Conservation (phyloP, 2,329 filamentous ascomycete species). For the Macroventuria anomochaeta region DNA sequence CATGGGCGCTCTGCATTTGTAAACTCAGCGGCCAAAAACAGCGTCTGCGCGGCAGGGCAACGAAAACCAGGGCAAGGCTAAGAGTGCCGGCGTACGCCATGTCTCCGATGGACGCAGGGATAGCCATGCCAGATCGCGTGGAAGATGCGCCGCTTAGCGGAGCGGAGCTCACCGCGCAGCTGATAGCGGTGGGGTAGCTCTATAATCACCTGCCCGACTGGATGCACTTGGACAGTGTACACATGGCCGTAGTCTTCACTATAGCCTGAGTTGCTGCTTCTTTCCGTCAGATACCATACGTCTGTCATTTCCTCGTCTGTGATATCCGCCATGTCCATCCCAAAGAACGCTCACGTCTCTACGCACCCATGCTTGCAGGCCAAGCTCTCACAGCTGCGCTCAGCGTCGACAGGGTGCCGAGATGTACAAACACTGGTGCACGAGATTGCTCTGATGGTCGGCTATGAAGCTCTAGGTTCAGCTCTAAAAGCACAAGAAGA, state of each 20-base stretch:
- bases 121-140: neutral
- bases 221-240: conserved; percentile 2
- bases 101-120: neutral
- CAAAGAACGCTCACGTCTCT: conserved; percentile 74
- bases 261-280: conserved; percentile 1
- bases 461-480: conserved; percentile 77
- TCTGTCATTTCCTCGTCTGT: neutral
- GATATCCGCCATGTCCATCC: conserved; percentile 47
- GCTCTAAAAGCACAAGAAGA: conserved; percentile 64
- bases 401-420: conserved; percentile 69
- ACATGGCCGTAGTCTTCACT: conserved; percentile 3
- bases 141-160: neutral
- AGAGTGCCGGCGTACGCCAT: neutral
- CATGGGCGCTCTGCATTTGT: conserved; percentile 4
- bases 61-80: neutral
- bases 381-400: conserved; percentile 90
- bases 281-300: neutral
- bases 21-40: neutral
- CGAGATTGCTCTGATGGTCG: conserved; percentile 84
- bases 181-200: conserved; percentile 12
- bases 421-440: conserved; percentile 84
- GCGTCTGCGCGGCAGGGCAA: neutral
- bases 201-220: conserved; percentile 16
- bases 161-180: neutral
- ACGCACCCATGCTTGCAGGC: conserved; percentile 83